Evolutionary conservation across 177 flowering plant genomes (phyloP), one percentile per base, ranked within the genome.

Genomic region (Tripterygium wilfordii): DNA sequence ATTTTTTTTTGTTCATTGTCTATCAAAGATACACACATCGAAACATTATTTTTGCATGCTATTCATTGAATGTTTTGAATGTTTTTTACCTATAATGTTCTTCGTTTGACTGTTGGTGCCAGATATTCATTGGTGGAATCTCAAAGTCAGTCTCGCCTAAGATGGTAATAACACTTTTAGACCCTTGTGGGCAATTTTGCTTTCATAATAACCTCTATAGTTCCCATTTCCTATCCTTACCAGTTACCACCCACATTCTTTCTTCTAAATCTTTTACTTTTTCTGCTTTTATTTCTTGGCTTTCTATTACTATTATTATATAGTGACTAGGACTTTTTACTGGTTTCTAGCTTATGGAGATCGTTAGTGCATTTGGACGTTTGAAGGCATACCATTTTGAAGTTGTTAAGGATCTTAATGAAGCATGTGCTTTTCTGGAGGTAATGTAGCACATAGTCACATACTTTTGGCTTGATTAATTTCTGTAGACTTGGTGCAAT

Each of bases 71-170:
- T n/a, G n/a, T n/a, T n/a, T n/a, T n/a, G n/a, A n/a, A n/a, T 42
- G 17, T 8, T 40, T 45, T 42, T 25, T 8, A 22, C 37, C 10
- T 32, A 32, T 39, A 1, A 26, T 15, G 21, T 47, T 38, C 23
- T 27, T 1, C 35, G 21, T n/a, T 45, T 23, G 1, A 19, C 23
- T 65, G 28, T 56, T 56, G 42, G 36, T 68, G 52, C 79, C n/a
- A 94, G 99, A 81, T 94, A 45, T 89, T 94, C 61, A 49, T 94
- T 57, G 95, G 96, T 61, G 97, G 99, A 44, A 81, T 94, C 48
- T 70, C 99, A 30, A 79, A 67, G 54, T 57, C 43, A 46, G 44
- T 94, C 35, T 75, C 96, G 35, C 67, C 95, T 49, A 65, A 81
- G 51, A 83, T 85, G 97, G 97, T 94, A 79, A 78, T 51, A 31